Percentiles rank a stretch among this genome's conserved stretches.
phyloP scores from a whole-genome alignment of 495 filamentous ascomycete genomes.

The Aspergillus cristatus region DNA sequence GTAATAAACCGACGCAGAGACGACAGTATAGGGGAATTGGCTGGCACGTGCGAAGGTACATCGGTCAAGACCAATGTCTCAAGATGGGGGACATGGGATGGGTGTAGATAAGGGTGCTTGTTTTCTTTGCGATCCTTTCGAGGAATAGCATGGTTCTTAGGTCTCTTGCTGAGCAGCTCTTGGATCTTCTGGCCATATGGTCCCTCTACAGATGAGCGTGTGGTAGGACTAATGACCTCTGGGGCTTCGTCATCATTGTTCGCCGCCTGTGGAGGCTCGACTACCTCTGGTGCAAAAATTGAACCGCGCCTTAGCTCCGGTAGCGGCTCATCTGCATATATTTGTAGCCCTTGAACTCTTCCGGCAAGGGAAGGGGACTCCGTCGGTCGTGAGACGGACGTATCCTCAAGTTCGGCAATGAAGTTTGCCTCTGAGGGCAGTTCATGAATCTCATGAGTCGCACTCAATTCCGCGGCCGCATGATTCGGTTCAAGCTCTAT shows the following conservation, averaged over 20 bases:
- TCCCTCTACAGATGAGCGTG: constrained; percentile 14
- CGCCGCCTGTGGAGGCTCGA: constrained; percentile 3
- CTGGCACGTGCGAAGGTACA: constrained; percentile 44
- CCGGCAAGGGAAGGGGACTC: constrained; percentile 4
- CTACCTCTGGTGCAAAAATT: constrained; percentile 37
- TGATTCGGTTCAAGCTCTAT: constrained; percentile 15
- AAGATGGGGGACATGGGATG: constrained; percentile 48
- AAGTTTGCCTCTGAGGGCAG: constrained; percentile 25
- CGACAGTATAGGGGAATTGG: constrained; percentile 32
- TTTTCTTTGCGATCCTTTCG: constrained; percentile 19
- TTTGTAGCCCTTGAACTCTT: background rate
- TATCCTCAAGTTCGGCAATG: constrained; percentile 36
- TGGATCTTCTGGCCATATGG: constrained; percentile 20
- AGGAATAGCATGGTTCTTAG: constrained; percentile 21
- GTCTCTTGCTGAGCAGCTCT: constrained; percentile 28
- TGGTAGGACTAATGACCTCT: too few species aligned
- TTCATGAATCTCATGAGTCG: constrained; percentile 36
- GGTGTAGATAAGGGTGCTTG: constrained; percentile 37
- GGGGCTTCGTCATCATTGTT: too few species aligned
- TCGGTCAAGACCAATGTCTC: constrained; percentile 49
- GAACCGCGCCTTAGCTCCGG: constrained; percentile 28
- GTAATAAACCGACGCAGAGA: constrained; percentile 48
- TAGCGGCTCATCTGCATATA: constrained; percentile 20
- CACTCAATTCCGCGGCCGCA: constrained; percentile 26
- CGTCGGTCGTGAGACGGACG: constrained; percentile 15